Conservation (phyloP, 2,329 filamentous ascomycete species). For the Phialocephala subalpina region DNA sequence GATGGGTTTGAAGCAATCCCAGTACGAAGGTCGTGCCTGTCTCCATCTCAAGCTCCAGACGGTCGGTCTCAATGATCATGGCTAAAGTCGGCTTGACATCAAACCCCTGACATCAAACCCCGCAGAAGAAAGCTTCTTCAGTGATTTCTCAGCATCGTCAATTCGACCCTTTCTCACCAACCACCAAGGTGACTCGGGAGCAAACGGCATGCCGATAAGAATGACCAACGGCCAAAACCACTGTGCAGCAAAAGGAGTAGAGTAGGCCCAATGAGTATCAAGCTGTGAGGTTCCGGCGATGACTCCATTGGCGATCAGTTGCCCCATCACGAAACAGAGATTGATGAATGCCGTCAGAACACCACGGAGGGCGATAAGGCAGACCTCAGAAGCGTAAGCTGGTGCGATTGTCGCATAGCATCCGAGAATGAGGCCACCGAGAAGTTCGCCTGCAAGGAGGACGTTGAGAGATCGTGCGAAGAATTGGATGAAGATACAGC, state of each 20-base stretch:
- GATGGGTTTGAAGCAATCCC: slow-evolving; percentile 59
- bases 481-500: slow-evolving; percentile 35
- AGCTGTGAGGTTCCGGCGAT: slow-evolving; percentile 2
- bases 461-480: slow-evolving; percentile 29
- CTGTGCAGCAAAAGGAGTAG: slow-evolving; percentile 47
- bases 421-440: slow-evolving; percentile 56
- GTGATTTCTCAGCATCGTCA: slow-evolving; percentile 30
- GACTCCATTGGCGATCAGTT: slow-evolving; percentile 20
- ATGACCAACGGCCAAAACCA: slow-evolving; percentile 59
- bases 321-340: slow-evolving; percentile 53
- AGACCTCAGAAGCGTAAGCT: slow-evolving; percentile 55
- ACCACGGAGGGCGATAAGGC: slow-evolving; percentile 54
- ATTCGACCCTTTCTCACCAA: slow-evolving; percentile 54
- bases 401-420: slow-evolving; percentile 51
- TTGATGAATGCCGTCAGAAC: slow-evolving; percentile 61
- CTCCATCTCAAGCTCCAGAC: slow-evolving; percentile 55
- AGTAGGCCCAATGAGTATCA: slow-evolving; percentile 17
- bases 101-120: slow-evolving; percentile 32
- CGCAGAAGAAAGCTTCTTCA: slow-evolving; percentile 28
- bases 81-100: slow-evolving; percentile 50
- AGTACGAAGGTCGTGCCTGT: slow-evolving; percentile 54
- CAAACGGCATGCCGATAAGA: slow-evolving; percentile 54
- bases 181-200: slow-evolving; percentile 59
- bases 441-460: slow-evolving; percentile 36
- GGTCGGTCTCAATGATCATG: slow-evolving; percentile 63